These are phyloP conservation scores for Microthlaspi erraticum DNA, from an alignment of 345 rosid species.

Conservation along the genomic window DNA sequence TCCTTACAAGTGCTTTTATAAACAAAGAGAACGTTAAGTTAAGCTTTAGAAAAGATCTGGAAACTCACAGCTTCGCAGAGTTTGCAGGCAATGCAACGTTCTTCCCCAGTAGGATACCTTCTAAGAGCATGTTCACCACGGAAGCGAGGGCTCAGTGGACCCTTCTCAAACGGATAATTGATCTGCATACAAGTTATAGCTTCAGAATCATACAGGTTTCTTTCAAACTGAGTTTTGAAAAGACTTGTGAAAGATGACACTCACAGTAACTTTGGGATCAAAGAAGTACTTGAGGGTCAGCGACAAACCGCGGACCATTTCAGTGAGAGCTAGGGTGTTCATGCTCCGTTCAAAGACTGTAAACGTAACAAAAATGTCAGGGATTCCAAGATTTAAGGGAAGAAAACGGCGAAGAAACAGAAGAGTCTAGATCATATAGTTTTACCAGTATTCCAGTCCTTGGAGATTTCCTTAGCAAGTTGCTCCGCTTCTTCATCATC, in stretches of 20 bases:
- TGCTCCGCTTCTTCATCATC: conserved; percentile 92
- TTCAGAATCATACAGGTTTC: conserved; percentile 22
- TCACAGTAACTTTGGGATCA: conserved; percentile 90
- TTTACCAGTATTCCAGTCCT: conserved; percentile 95
- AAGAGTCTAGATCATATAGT: not conserved
- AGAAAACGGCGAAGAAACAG: not conserved
- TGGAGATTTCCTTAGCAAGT: conserved; percentile 90
- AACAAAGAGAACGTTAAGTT: not conserved
- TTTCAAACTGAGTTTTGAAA: conserved; percentile 8
- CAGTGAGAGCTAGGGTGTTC: conserved; percentile 90
- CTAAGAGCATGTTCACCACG: conserved; percentile 98
- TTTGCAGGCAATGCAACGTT: conserved; percentile 99
- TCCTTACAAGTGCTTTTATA: conserved; percentile 13
- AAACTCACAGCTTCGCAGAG: conserved; percentile 96
- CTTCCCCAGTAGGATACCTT: conserved; percentile 92
- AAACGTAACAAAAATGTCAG: conserved; percentile 38
- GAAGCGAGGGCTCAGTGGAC: conserved; percentile 96
- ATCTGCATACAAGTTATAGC: conserved; percentile 56
- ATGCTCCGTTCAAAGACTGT: conserved; percentile 92
- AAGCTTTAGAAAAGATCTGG: conserved; percentile 7
- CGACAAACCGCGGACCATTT: conserved; percentile 88
- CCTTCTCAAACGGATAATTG: conserved; percentile 99
- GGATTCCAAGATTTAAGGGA: not conserved
- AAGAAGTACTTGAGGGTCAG: conserved; percentile 97
- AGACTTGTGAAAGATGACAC: conserved; percentile 41